phyloP scores from a whole-genome alignment of 371 early-diverging fungal genomes.

The Zopfochytrium polystomum region DNA sequence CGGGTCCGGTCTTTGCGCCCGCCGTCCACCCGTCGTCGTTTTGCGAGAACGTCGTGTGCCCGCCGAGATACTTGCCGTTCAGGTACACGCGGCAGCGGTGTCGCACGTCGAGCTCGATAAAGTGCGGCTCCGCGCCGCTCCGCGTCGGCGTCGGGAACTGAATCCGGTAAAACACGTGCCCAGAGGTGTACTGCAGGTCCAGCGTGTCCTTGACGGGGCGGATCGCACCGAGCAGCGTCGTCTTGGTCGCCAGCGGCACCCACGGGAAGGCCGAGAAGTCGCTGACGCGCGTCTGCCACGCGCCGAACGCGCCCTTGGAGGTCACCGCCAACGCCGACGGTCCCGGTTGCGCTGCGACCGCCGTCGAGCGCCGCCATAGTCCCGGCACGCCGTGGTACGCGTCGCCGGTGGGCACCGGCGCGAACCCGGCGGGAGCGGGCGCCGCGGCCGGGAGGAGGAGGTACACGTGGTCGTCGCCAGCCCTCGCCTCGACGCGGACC shows the following conservation, averaged over 20 bases:
- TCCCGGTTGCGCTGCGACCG: no score
- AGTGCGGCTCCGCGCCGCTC: constrained; percentile 11
- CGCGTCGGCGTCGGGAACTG: no score
- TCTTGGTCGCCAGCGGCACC: constrained; percentile 29
- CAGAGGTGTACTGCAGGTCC: constrained; percentile 63
- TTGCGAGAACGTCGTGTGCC: constrained; percentile 73
- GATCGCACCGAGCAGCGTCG: background rate
- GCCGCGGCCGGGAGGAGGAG: background rate
- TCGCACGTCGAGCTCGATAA: constrained; percentile 63
- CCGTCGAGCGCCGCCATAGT: no score
- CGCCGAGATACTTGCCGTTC: constrained; percentile 67
- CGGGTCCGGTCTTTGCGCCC: constrained; percentile 74
- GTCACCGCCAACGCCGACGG: no score
- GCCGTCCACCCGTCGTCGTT: constrained; percentile 56
- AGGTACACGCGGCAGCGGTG: constrained; percentile 67
- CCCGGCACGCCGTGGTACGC: no score
- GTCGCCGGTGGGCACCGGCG: no score
- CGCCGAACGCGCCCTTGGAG: no score
- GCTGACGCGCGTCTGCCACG: background rate
- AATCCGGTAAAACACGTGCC: constrained; percentile 64
- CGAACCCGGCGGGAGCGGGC: no score
- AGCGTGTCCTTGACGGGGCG: constrained; percentile 41
- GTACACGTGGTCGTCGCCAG: constrained; percentile 2
- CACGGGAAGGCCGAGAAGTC: constrained; percentile 3
- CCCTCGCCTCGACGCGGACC: constrained; percentile 20